Evolutionary conservation across 257 asterid genomes (phyloP), one percentile per base, ranked within the genome.

Genomic region (Linderniella brevidens): DNA sequence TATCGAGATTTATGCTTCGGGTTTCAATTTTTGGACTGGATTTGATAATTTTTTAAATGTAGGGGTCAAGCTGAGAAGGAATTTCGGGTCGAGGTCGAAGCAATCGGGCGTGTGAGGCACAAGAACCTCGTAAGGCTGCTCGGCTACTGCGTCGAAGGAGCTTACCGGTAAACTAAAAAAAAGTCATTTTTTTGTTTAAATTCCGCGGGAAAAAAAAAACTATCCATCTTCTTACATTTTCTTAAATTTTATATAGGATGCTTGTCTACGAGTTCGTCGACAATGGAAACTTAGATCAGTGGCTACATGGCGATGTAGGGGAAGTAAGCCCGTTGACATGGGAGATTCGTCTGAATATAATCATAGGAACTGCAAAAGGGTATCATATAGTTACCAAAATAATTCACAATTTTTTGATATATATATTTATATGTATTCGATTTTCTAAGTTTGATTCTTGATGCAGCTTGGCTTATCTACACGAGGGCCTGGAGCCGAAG

Each of bases 21-120:
- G n/a, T n/a, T n/a, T n/a, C n/a, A n/a, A n/a, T n/a, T n/a, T n/a
- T n/a, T n/a, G n/a, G n/a, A n/a, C n/a, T n/a, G n/a, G n/a, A n/a
- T n/a, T n/a, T n/a, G n/a, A n/a, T n/a, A n/a, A n/a, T n/a, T n/a
- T n/a, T n/a, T n/a, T n/a, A n/a, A n/a, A n/a, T n/a, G n/a, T 68
- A 87, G 97, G 71, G 97, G 93, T 45, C 97, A 87, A 67, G 97
- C 97, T 0, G 93, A 87, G 67, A 87, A 71, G 49, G 97, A 87
- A 67, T 87, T 87, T 59, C 82, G 80, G 70, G 93, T 80, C 48
- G 97, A 87, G 73, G 97, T 87, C 44, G 97, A 82, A 36, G 83
- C 67, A 32, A 87, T 87, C 52, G 95, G 97, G 43, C 93, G 97
- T 46, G 97, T 80, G 52, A 74, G 97, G 63, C 97, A 87, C 80